Evolutionary conservation across 139 green algal genomes (phyloP).

Genomic region (Nannochloris sp.): DNA sequence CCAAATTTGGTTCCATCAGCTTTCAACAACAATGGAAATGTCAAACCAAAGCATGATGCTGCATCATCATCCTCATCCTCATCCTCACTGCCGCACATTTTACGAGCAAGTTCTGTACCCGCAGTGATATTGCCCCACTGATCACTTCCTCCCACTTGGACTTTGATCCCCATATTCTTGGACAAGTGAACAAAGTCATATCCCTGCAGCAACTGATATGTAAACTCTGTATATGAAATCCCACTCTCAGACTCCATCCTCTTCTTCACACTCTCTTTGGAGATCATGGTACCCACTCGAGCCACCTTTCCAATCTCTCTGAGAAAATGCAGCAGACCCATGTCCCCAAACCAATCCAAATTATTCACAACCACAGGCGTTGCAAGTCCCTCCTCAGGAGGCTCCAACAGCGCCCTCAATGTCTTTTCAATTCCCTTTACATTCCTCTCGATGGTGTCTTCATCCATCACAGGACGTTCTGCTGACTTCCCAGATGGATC

Average conservation of each 20-base stretch:
- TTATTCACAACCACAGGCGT: conserved; percentile 75
- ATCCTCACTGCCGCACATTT: conserved; percentile 39
- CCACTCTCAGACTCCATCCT: conserved; percentile 75
- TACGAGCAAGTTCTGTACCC: conserved; percentile 73
- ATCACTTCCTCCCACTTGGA: conserved; percentile 90
- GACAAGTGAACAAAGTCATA: conserved; percentile 97
- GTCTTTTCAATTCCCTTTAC: conserved; percentile 39
- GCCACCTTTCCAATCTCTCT: conserved; percentile 85
- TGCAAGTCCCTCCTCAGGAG: not conserved
- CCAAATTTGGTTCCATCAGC: conserved; percentile 93
- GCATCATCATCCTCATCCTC: not conserved
- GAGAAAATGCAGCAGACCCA: conserved; percentile 87
- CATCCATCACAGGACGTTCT: conserved; percentile 83
- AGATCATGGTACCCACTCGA: conserved; percentile 88
- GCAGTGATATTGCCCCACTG: conserved; percentile 99
- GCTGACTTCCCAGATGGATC: conserved; percentile 80
- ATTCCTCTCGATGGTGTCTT: conserved; percentile 78
- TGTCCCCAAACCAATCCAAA: conserved; percentile 77
- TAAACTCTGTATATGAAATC: conserved; percentile 93
- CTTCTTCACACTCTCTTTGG: conserved; percentile 86
- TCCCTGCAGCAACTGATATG: conserved; percentile 96
- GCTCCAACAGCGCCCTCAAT: conserved; percentile 27
- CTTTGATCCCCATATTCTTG: conserved; percentile 58
- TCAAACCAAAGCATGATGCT: conserved; percentile 66
- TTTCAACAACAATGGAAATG: conserved; percentile 83